Evolutionary conservation across 2,329 filamentous ascomycete genomes (phyloP).

Genomic region (Ascocoryne sarcoides): DNA sequence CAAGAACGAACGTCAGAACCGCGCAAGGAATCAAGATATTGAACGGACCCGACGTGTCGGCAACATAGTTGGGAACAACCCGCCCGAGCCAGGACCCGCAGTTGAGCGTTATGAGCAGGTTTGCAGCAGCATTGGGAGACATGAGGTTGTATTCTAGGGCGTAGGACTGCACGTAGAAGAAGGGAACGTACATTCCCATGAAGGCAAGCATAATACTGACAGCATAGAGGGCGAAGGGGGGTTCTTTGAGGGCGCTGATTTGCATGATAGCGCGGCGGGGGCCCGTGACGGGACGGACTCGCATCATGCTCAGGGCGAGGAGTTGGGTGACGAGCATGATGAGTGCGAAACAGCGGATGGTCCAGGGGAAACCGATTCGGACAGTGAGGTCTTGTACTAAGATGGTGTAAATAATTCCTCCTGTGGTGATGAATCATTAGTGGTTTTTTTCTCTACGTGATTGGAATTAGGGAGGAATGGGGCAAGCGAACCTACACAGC

Average conservation of each 20-base stretch:
- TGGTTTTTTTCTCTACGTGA: conserved; percentile 5
- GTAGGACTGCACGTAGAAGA: conserved; percentile 2
- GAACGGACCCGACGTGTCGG: conserved; percentile 42
- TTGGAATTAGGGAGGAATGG: not conserved
- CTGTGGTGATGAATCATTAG: conserved; percentile 37
- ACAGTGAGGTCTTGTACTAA: conserved; percentile 36
- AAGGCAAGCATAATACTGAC: conserved; percentile 28
- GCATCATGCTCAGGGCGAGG: conserved; percentile 31
- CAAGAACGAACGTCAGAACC: conserved; percentile 3
- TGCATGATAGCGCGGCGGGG: conserved; percentile 32
- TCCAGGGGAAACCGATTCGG: conserved; percentile 35
- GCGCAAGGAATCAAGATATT: conserved; percentile 30
- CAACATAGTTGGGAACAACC: conserved; percentile 41
- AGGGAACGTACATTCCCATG: not conserved
- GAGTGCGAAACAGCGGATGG: conserved; percentile 36
- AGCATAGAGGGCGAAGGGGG: conserved; percentile 35
- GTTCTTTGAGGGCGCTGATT: conserved; percentile 38
- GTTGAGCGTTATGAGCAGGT: conserved; percentile 45
- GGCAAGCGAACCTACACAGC: conserved; percentile 35
- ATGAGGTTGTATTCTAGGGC: not conserved
- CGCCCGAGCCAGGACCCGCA: conserved; percentile 41
- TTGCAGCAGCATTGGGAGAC: conserved; percentile 22
- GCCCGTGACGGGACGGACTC: conserved; percentile 28
- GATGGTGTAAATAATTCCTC: conserved; percentile 55
- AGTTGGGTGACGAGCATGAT: conserved; percentile 30